Percentiles rank a stretch among this genome's conserved stretches.
These are phyloP conservation scores for Trichoderma oligosporum DNA, from an alignment of 2,329 filamentous ascomycete genomes.

Conservation along the genomic window DNA sequence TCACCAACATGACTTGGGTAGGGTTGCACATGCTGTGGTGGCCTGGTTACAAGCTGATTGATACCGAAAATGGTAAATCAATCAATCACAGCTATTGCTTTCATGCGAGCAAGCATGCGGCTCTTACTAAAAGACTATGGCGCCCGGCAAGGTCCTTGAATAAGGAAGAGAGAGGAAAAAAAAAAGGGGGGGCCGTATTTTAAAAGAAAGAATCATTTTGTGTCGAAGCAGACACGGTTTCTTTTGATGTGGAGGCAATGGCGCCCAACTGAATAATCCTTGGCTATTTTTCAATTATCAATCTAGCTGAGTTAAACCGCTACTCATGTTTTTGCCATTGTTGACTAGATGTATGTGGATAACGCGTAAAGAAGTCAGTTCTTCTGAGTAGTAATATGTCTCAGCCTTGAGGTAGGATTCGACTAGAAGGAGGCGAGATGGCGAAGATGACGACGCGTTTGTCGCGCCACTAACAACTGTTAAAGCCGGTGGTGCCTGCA, in stretches of 20 bases:
- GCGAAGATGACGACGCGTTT: constrained; percentile 13
- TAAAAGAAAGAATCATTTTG: background rate
- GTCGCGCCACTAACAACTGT: background rate
- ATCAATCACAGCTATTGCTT: background rate
- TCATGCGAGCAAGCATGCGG: background rate
- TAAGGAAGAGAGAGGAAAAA: background rate
- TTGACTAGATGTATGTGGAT: background rate
- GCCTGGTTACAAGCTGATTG: background rate
- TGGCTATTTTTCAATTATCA: too few relatives aligned
- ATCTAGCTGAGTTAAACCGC: too few relatives aligned
- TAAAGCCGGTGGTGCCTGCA: background rate
- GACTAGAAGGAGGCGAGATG: background rate
- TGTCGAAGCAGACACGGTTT: too few relatives aligned
- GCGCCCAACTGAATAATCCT: too few relatives aligned
- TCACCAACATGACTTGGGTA: background rate
- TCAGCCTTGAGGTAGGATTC: background rate
- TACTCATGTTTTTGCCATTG: too few relatives aligned
- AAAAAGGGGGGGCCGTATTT: too few relatives aligned
- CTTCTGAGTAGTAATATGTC: background rate
- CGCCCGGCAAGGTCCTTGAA: background rate
- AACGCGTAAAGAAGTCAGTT: background rate
- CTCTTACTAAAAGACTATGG: background rate
- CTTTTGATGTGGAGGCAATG: too few relatives aligned
- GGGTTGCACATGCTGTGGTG: background rate
- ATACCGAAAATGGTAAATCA: background rate